Evolutionary conservation across 805 yeast genomes (phyloP).

Genomic region (Starmerella cellae): DNA sequence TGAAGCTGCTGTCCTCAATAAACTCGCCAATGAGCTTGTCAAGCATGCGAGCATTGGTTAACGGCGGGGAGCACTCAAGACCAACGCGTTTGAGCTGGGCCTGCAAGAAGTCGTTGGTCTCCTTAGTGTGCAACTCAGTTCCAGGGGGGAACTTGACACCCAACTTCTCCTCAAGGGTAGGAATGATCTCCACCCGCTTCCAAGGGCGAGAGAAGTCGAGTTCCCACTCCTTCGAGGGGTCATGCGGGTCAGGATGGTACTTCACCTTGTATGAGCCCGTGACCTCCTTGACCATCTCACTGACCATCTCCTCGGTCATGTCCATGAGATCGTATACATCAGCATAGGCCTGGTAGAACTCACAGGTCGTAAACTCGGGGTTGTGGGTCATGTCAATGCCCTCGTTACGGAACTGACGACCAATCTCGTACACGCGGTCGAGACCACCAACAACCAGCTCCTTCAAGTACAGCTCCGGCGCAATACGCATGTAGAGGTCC

Average conservation of each 20-base stretch:
- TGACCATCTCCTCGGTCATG: conserved; percentile 73
- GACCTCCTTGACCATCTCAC: conserved; percentile 94
- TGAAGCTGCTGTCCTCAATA: conserved; percentile 77
- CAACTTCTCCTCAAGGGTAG: conserved; percentile 77
- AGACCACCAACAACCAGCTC: conserved; percentile 96
- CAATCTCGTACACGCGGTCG: conserved; percentile 96
- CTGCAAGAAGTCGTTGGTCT: conserved; percentile 83
- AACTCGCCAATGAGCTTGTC: conserved; percentile 95
- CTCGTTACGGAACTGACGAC: conserved; percentile 97
- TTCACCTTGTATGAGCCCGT: conserved; percentile 75
- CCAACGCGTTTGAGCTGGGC: conserved; percentile 62
- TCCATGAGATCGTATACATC: conserved; percentile 94
- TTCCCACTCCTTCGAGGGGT: conserved; percentile 48
- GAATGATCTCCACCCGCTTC: conserved; percentile 97
- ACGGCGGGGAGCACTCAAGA: conserved; percentile 79
- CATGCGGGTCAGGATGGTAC: conserved; percentile 92
- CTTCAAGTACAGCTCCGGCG: conserved; percentile 92
- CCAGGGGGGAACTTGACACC: conserved; percentile 91
- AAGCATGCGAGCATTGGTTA: conserved; percentile 96
- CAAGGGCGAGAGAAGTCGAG: conserved; percentile 91
- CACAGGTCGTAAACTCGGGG: conserved; percentile 98
- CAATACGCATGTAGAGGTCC: conserved; percentile 96
- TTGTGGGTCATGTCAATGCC: conserved; percentile 98
- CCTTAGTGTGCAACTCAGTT: conserved; percentile 83
- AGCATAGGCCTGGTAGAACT: conserved; percentile 94